Percentiles rank a stretch among this genome's conserved stretches.
These are phyloP conservation scores for Lathyrus sativus DNA, from an alignment of 306 rosid species.

Conservation along the genomic window DNA sequence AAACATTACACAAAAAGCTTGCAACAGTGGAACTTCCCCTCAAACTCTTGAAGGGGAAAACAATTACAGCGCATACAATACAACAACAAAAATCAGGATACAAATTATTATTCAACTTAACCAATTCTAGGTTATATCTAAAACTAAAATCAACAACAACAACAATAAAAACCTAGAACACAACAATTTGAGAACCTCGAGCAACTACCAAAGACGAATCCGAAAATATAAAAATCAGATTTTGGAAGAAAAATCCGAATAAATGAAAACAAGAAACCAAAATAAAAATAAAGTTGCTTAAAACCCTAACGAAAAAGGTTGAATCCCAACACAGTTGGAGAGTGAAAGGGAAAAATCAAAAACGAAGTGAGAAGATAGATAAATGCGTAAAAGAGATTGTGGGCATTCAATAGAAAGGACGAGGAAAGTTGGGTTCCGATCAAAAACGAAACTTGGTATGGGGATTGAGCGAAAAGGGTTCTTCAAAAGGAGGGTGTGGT, in stretches of 20 bases:
- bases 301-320: constrained; percentile 53
- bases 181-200: constrained; percentile 40
- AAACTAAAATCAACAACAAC: constrained; percentile 25
- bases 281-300: constrained; percentile 6
- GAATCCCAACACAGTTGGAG: constrained; percentile 54
- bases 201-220: constrained; percentile 32
- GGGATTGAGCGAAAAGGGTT: constrained; percentile 44
- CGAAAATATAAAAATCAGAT: constrained; percentile 23
- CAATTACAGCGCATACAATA: constrained; percentile 24
- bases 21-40: constrained; percentile 14
- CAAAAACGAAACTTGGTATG: constrained; percentile 50
- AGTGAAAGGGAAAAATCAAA: constrained; percentile 49
- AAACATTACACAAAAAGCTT: constrained; percentile 25
- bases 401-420: constrained; percentile 39
- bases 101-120: constrained; percentile 27
- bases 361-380: constrained; percentile 45
- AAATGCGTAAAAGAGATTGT: constrained; percentile 36
- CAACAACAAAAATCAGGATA: constrained; percentile 38
- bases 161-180: constrained; percentile 32
- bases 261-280: constrained; percentile 29
- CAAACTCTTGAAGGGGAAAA: constrained; percentile 31
- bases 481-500: constrained; percentile 32
- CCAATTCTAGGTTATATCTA: constrained; percentile 30
- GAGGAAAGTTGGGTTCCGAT: constrained; percentile 50
- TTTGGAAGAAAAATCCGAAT: constrained; percentile 48